Base-by-base conservation (phyloP, 2,329 filamentous ascomycete species). In the Paecilomyces formosus region DNA sequence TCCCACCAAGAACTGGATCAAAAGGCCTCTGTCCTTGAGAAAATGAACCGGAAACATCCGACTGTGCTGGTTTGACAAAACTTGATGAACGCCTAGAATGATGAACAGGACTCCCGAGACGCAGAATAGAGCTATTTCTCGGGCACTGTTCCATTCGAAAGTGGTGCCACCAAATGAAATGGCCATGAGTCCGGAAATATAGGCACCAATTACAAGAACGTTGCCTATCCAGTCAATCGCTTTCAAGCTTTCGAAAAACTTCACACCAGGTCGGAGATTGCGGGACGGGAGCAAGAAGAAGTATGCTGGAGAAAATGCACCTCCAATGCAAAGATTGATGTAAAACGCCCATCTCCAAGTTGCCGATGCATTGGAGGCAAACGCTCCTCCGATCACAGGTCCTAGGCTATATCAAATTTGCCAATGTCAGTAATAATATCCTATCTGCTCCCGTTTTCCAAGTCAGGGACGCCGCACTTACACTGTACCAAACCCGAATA, bases 271-370 rank as follows among this genome's bases (percentile, higher is more conserved):
- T 66, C 62, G 22, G 67, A 63, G 39, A 39, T 62, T 28, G 49
- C 63, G 53, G 12, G 59, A 61, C 58, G 65, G 73, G 0, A 82
- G 72, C 12, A 77, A 62, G 58, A 79, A 76, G 28, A 82, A 21
- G 21, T 76, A 72, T 21, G 76, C 71, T 1, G 79, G 75, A 3
- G 73, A 65, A 21, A 73, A 68, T 15, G 75, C 63, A 15, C 72
- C 81, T 1, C 79, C 72, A 54, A 79, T 68, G 31, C 74, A 64
- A 0, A 84, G 72, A 63, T 85, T 85, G 68, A 85, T 78, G 63
- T 85, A 85, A 64, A 81, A 80, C 2, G 70, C 75, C 68, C 67
- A 72, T 61, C 64, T 56, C 69, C 69, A 71, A 5, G 62, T 67
- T 11, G 66, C 71, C 9, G 58, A 52, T 31, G 59, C 64, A 26